Evolutionary conservation across 1,139 yeast species (phyloP), one percentile per base, ranked within the genome.

Genomic region (Geotrichum aggregatum): DNA sequence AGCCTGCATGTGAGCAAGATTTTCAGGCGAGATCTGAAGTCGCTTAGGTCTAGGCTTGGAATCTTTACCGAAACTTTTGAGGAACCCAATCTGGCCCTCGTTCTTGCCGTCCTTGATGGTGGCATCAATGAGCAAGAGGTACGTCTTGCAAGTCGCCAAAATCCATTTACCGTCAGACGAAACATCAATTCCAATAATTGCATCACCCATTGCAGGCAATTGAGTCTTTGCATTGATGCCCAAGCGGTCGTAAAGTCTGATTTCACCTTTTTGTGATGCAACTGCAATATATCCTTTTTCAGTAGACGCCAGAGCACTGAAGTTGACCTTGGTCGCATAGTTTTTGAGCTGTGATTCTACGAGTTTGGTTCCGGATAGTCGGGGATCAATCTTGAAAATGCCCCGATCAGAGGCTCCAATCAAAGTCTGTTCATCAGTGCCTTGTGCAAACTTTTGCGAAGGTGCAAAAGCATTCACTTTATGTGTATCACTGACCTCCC

Each of bases 151-250:
- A 0, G 96, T 88, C 1, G 89, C 94, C 57, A 89, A 71, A 41
- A 88, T 63, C 87, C 91, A 88, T 63, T 79, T 75, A 53, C 96
- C 96, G 65, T 86, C 94, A 22, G 84, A 80, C 5, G 95, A 82
- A 1, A 79, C 80, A 55, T 86, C 91, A 30, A 87, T 62, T 28
- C 85, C 85, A 47, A 75, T 70, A 46, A 85, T 79, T 2, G 81
- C 73, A 59, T 87, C 94, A 14, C 96, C 96, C 52, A 88, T 71
- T 0, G 95, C 87, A 0, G 96, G 96, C 36, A 88, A 70, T 18
- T 79, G 76, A 0, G 92, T 83, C 70, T 84, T 87, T 1, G 96
- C 96, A 59, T 78, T 79, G 54, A 76, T 74, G n/a, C 95, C 95
- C n/a, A 87, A 64, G 56, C 78, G 73, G 67, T 87, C 87, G 65